A percentile compares a stretch with the other conserved stretches of the same genome.
phyloP scores from a whole-genome alignment of 768 basidiomycete genomes.

The Tulasnella sp. region DNA sequence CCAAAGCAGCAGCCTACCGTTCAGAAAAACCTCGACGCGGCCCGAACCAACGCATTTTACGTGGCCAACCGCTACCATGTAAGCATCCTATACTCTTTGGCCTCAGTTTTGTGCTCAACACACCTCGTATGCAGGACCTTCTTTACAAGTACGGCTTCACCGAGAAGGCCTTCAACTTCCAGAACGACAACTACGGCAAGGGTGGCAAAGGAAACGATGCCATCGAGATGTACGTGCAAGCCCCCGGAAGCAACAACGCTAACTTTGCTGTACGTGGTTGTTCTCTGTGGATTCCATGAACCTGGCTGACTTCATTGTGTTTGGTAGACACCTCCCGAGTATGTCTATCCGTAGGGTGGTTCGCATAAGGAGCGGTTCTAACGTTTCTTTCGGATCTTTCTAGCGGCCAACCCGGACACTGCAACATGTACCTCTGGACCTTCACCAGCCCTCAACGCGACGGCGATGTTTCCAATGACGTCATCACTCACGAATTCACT shows the following conservation, averaged over 20 bases:
- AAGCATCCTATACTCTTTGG: not conserved
- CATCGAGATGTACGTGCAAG: slow-evolving; percentile 29
- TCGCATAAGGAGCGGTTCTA: not conserved
- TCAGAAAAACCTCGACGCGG: not conserved
- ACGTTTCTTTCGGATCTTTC: not conserved
- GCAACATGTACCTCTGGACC: slow-evolving; percentile 26
- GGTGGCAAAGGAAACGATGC: slow-evolving; percentile 30
- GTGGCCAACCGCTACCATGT: not conserved
- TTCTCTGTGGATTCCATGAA: not conserved
- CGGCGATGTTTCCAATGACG: slow-evolving; percentile 30
- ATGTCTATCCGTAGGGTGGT: slow-evolving; percentile 12
- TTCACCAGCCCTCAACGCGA: slow-evolving; percentile 30
- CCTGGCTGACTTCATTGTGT: not conserved
- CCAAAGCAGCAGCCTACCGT: slow-evolving; percentile 24
- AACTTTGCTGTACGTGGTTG: slow-evolving; percentile 23
- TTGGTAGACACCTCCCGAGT: slow-evolving; percentile 32
- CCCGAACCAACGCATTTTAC: slow-evolving; percentile 16
- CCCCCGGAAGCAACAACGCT: slow-evolving; percentile 17
- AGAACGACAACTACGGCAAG: slow-evolving; percentile 30
- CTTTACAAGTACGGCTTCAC: slow-evolving; percentile 16
- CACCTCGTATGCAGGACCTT: not conserved
- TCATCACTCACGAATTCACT: slow-evolving; percentile 28
- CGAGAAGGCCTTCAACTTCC: slow-evolving; percentile 26
- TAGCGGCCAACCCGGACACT: slow-evolving; percentile 24
- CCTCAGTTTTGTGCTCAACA: not conserved